A percentile compares a stretch with the other conserved stretches of the same genome.
Evolutionary conservation across 2,329 filamentous ascomycete genomes (phyloP).

Genomic region (Dactylellina haptotyla): DNA sequence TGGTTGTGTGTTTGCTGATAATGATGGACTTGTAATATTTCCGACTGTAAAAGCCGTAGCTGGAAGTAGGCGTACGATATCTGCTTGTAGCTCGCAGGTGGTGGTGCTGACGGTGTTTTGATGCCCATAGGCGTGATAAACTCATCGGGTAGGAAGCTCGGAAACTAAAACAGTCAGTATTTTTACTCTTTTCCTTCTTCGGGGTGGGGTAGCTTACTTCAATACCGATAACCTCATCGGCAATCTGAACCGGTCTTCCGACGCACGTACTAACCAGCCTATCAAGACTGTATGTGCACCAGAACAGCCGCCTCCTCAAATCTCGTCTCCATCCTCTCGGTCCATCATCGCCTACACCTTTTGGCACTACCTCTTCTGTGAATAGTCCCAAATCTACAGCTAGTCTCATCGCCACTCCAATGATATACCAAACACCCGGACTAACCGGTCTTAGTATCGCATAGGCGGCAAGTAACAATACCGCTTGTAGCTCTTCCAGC

Average conservation of each 20-base stretch:
- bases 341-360: conserved; percentile 68
- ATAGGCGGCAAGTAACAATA: conserved; percentile 88
- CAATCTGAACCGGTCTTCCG: conserved; percentile 89
- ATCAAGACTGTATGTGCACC: conserved; percentile 96
- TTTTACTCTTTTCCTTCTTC: conserved; percentile 1
- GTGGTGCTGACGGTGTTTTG: conserved; percentile 64
- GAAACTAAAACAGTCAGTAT: conserved; percentile 67
- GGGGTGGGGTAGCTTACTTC: conserved; percentile 63
- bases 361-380: conserved; percentile 76
- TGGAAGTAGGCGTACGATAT: conserved; percentile 93
- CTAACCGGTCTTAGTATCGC: conserved; percentile 89
- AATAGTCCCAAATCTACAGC: conserved; percentile 92
- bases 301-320: conserved; percentile 87
- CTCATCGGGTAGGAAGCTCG: conserved; percentile 84
- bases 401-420: conserved; percentile 88
- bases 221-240: conserved; percentile 95
- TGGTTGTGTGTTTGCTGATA: conserved; percentile 80
- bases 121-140: conserved; percentile 86
- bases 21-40: conserved; percentile 92
- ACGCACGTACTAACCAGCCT: conserved; percentile 95
- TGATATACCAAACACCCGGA: conserved; percentile 96
- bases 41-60: conserved; percentile 86
- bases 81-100: conserved; percentile 83
- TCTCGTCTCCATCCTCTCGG: conserved; percentile 86
- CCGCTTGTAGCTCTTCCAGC: conserved; percentile 91